phyloP scores from a whole-genome alignment of 306 rosid species.

The Sphenostylis stenocarpa region DNA sequence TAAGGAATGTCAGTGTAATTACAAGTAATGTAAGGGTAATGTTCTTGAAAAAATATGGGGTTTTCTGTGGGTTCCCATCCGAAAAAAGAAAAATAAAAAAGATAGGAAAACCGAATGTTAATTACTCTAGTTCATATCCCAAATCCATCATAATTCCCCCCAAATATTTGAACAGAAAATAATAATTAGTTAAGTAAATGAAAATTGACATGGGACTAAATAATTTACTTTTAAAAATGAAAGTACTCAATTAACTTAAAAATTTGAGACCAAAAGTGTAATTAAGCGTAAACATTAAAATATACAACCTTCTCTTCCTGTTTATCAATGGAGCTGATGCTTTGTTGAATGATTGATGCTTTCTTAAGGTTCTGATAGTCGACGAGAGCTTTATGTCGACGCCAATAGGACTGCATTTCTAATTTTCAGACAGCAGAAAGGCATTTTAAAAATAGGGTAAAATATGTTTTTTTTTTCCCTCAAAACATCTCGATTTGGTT shows the following conservation, averaged over 20 bases:
- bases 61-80: too few relatives aligned
- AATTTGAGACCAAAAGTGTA: neutral
- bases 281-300: neutral
- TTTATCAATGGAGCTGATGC: conserved; percentile 28
- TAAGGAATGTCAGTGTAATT: too few relatives aligned
- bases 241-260: neutral
- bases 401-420: conserved; percentile 52
- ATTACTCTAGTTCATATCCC: neutral
- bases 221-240: neutral
- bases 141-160: neutral
- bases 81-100: too few relatives aligned
- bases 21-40: too few relatives aligned
- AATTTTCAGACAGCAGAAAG: conserved; percentile 32
- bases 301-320: conserved; percentile 42
- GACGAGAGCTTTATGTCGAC: conserved; percentile 44
- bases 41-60: too few relatives aligned
- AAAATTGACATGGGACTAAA: neutral
- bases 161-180: neutral
- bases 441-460: neutral
- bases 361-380: conserved; percentile 50
- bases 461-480: neutral
- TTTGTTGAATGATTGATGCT: conserved; percentile 39
- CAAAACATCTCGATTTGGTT: neutral
- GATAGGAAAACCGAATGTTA: too few relatives aligned
- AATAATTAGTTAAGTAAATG: neutral